Evolutionary conservation across 345 rosid species (phyloP).

Genomic region (Microthlaspi erraticum): DNA sequence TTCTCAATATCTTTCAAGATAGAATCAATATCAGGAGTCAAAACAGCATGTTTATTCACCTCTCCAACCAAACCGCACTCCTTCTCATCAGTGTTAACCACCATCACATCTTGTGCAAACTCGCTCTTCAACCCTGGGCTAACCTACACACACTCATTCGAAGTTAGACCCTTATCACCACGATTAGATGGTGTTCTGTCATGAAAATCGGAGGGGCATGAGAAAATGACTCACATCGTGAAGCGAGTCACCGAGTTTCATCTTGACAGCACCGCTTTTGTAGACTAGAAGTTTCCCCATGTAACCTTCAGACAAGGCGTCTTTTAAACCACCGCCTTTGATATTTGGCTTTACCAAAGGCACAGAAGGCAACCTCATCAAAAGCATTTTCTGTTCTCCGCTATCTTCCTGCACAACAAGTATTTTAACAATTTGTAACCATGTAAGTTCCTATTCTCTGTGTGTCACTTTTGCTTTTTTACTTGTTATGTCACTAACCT

Average conservation of each 20-base stretch:
- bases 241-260: conserved; percentile 74
- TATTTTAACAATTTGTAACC: conserved; percentile 25
- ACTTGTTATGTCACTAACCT: conserved; percentile 50
- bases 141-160: conserved; percentile 65
- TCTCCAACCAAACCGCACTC: conserved; percentile 63
- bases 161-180: conserved; percentile 2
- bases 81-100: conserved; percentile 57
- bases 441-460: background rate
- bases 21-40: conserved; percentile 73
- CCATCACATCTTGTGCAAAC: conserved; percentile 72
- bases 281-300: conserved; percentile 91
- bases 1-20: conserved; percentile 51
- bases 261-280: conserved; percentile 79
- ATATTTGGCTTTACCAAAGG: conserved; percentile 52
- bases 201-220: no score
- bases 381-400: conserved; percentile 60
- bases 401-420: conserved; percentile 65
- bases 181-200: no score
- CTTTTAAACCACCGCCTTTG: conserved; percentile 43
- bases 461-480: background rate
- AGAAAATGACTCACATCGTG: conserved; percentile 65
- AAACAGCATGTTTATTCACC: conserved; percentile 62
- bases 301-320: conserved; percentile 65
- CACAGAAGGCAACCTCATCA: conserved; percentile 71
- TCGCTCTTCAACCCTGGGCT: conserved; percentile 62